phyloP scores from a whole-genome alignment of 75 land plant genomes.

The Ceratopteris richardii region DNA sequence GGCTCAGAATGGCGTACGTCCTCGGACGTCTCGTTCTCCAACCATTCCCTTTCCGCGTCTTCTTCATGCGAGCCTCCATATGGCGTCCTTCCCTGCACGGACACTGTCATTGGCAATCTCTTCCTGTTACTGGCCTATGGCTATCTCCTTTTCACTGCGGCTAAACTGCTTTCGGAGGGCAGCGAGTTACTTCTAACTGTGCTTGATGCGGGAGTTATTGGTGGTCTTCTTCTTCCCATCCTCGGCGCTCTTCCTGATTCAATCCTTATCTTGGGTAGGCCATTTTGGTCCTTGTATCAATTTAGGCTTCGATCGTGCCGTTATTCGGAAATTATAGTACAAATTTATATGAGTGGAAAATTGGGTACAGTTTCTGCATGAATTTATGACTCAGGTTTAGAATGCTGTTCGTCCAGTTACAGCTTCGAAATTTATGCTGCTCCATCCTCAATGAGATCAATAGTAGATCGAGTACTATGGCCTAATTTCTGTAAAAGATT shows the following conservation, averaged over 20 bases:
- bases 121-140: slow-evolving; percentile 59
- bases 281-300: not conserved
- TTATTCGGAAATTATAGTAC: too few species aligned
- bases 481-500: too few species aligned
- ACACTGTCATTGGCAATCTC: slow-evolving; percentile 43
- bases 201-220: slow-evolving; percentile 64
- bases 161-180: slow-evolving; percentile 57
- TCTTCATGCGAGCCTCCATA: slow-evolving; percentile 62
- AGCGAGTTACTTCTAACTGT: slow-evolving; percentile 67
- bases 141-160: slow-evolving; percentile 47
- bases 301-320: not conserved
- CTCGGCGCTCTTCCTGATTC: slow-evolving; percentile 87
- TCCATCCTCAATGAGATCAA: too few species aligned
- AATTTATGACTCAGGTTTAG: too few species aligned
- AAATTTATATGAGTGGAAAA: too few species aligned
- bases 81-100: slow-evolving; percentile 78
- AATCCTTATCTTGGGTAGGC: slow-evolving; percentile 62
- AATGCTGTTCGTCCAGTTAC: too few species aligned
- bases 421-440: too few species aligned
- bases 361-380: too few species aligned
- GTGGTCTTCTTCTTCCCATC: slow-evolving; percentile 73
- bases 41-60: slow-evolving; percentile 5
- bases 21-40: too few species aligned
- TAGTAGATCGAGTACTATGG: too few species aligned
- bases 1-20: too few species aligned